These are phyloP conservation scores for Podila minutissima DNA, from an alignment of 192 early-diverging fungal genomes.

Conservation along the genomic window DNA sequence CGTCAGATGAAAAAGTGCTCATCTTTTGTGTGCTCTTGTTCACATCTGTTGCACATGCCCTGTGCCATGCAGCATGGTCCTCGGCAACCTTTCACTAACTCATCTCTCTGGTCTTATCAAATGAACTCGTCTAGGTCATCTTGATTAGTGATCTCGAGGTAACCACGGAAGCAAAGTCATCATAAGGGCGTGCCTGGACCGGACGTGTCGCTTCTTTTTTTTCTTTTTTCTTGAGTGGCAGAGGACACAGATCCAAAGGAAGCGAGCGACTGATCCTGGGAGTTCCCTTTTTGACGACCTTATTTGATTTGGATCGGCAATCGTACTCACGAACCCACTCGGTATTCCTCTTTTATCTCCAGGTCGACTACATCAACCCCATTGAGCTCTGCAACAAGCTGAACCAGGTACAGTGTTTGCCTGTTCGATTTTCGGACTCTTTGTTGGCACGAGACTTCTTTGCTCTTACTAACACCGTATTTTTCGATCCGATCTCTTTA, in stretches of 20 bases:
- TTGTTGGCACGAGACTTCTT: not conserved
- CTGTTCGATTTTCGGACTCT: not conserved
- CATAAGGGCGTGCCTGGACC: not conserved
- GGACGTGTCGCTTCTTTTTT: not conserved
- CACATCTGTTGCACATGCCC: not conserved
- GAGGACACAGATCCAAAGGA: no score
- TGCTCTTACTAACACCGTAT: not conserved
- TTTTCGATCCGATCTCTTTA: not conserved
- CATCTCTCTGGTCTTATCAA: not conserved
- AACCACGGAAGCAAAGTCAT: not conserved
- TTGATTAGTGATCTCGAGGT: conserved; percentile 53
- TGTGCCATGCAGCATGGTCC: not conserved
- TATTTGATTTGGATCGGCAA: not conserved
- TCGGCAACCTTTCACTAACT: not conserved
- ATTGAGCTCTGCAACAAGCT: conserved; percentile 97
- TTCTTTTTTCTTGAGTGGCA: no score
- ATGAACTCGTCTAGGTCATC: conserved; percentile 29
- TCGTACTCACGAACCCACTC: not conserved
- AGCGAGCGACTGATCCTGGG: no score
- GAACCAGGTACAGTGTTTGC: conserved; percentile 76
- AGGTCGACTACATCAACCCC: conserved; percentile 99
- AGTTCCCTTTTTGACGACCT: no score
- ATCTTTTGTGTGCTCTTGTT: not conserved
- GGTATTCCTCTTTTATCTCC: conserved; percentile 53
- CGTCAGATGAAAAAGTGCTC: conserved; percentile 33